A percentile compares a stretch with the other conserved stretches of the same genome.
phyloP scores from a whole-genome alignment of 2,329 filamentous ascomycete species.

The Talaromyces piceae region DNA sequence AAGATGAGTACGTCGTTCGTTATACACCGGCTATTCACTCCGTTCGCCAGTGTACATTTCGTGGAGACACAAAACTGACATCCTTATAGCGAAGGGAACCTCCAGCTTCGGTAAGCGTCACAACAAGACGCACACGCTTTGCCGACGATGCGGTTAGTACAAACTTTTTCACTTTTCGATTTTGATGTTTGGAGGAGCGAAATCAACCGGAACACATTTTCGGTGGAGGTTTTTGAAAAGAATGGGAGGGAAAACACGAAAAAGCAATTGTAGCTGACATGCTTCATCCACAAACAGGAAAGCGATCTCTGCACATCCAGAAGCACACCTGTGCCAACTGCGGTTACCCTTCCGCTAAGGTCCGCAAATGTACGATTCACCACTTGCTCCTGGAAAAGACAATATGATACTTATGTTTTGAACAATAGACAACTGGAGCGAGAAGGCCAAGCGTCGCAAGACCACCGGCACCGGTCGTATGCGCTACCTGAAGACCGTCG shows the following conservation, averaged over 20 bases:
- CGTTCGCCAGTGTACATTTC: constrained; percentile 16
- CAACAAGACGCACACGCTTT: constrained; percentile 98
- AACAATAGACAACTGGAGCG: constrained; percentile 88
- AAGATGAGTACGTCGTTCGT: constrained; percentile 50
- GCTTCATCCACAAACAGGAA: constrained; percentile 51
- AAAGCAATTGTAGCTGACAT: constrained; percentile 23
- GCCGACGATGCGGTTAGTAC: constrained; percentile 92
- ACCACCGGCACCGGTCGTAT: constrained; percentile 95
- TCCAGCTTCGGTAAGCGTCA: constrained; percentile 73
- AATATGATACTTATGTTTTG: constrained; percentile 5
- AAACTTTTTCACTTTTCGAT: background rate
- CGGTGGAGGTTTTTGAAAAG: constrained; percentile 3
- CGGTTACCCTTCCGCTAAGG: constrained; percentile 97
- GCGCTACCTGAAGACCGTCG: constrained; percentile 86
- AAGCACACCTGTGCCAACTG: constrained; percentile 96
- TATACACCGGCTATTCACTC: background rate
- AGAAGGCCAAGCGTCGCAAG: constrained; percentile 99
- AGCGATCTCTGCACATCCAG: constrained; percentile 97
- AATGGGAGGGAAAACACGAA: background rate
- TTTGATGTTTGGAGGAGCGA: background rate
- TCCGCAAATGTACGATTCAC: constrained; percentile 80
- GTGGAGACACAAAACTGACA: constrained; percentile 36
- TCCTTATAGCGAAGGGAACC: constrained; percentile 59
- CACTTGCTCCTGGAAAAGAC: constrained; percentile 2
- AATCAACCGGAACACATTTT: constrained; percentile 2